These are phyloP conservation scores for Hirschfeldia incana DNA, from an alignment of 345 rosid genomes.

Conservation along the genomic window DNA sequence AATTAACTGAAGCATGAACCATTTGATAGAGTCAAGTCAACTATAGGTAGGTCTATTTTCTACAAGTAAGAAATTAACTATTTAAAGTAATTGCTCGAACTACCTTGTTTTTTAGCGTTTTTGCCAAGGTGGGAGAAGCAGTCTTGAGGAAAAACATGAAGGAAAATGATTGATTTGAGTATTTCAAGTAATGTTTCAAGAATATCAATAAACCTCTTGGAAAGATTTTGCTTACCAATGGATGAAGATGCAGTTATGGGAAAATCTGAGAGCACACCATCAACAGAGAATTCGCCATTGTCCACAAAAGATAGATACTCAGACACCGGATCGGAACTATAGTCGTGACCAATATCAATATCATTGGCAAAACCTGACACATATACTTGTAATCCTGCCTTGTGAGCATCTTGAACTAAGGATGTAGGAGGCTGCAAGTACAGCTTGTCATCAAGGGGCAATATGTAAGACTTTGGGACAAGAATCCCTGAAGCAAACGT, in stretches of 20 bases:
- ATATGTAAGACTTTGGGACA: slow-evolving; percentile 71
- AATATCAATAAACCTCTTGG: background rate
- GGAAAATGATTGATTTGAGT: background rate
- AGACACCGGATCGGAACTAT: slow-evolving; percentile 66
- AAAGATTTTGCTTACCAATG: slow-evolving; percentile 41
- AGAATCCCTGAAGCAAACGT: slow-evolving; percentile 85
- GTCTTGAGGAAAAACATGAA: slow-evolving; percentile 45
- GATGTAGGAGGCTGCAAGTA: slow-evolving; percentile 55
- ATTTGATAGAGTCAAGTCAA: background rate
- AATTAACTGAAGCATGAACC: background rate
- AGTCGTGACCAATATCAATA: slow-evolving; percentile 54
- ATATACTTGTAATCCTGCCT: slow-evolving; percentile 64
- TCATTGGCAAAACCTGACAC: slow-evolving; percentile 70
- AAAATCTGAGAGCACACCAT: slow-evolving; percentile 77
- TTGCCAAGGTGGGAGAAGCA: slow-evolving; percentile 60
- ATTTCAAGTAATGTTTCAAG: background rate
- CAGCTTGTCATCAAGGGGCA: slow-evolving; percentile 44
- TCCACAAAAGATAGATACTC: slow-evolving; percentile 64
- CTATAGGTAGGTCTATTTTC: background rate
- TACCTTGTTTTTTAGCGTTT: slow-evolving; percentile 59
- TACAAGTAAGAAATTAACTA: background rate
- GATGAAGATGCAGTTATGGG: slow-evolving; percentile 72
- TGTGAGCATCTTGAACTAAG: slow-evolving; percentile 75
- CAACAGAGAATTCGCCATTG: slow-evolving; percentile 72
- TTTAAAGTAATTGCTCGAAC: background rate